Percentiles rank a stretch among this genome's conserved stretches.
phyloP scores from a whole-genome alignment of 2,329 filamentous ascomycete species.

The Teratosphaeria gauchensis region DNA sequence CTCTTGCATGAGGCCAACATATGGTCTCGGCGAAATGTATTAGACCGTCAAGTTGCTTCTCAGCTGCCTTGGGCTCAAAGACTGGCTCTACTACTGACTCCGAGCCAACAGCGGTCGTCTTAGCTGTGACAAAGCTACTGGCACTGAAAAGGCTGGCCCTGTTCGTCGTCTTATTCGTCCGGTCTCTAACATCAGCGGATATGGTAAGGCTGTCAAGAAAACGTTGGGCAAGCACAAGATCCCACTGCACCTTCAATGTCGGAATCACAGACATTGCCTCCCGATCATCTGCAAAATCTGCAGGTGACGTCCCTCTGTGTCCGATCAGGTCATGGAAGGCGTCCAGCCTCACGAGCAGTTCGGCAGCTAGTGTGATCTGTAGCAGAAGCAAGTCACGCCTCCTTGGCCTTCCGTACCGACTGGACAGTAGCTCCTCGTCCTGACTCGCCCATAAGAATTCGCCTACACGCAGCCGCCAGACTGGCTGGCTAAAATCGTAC shows the following conservation, averaged over 20 bases:
- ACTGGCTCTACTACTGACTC: conserved; percentile 12
- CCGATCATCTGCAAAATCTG: conserved; percentile 18
- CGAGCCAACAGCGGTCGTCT: conserved; percentile 8
- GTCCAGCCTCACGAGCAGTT: conserved; percentile 45
- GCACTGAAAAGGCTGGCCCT: conserved; percentile 18
- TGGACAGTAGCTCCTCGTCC: background rate
- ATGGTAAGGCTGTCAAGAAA: conserved; percentile 45
- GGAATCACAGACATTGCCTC: conserved; percentile 35
- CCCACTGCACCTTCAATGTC: conserved; percentile 46
- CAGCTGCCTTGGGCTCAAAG: conserved; percentile 27
- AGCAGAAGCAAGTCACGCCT: conserved; percentile 46
- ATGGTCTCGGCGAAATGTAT: conserved; percentile 41
- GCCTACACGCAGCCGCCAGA: conserved; percentile 37
- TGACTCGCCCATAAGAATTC: conserved; percentile 34
- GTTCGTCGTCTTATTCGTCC: conserved; percentile 1
- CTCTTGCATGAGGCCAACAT: conserved; percentile 36
- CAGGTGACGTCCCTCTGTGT: conserved; percentile 2
- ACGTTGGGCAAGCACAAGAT: conserved; percentile 43
- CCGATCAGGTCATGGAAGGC: conserved; percentile 1
- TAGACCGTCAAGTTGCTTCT: conserved; percentile 41
- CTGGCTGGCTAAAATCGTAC: conserved; percentile 38
- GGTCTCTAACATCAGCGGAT: conserved; percentile 3
- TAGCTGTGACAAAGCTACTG: conserved; percentile 16
- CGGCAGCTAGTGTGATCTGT: conserved; percentile 45
- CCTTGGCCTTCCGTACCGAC: conserved; percentile 19